These are phyloP conservation scores for Metschnikowia borealis DNA, from an alignment of 805 yeast genomes.

Conservation along the genomic window DNA sequence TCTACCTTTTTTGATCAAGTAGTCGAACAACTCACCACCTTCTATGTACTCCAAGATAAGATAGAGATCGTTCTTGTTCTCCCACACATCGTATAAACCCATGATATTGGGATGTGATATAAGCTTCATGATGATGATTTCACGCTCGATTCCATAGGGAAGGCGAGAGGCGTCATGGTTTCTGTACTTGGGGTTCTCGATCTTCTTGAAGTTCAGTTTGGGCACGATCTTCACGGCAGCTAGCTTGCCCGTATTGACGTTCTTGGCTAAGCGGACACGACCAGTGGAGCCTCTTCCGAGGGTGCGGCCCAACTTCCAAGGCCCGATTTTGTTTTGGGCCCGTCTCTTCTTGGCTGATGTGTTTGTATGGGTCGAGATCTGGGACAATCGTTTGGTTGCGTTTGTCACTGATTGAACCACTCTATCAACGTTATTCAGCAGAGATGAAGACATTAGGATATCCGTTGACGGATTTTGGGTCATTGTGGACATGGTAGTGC, in stretches of 20 bases:
- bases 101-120: constrained; percentile 74
- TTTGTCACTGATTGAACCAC: constrained; percentile 44
- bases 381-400: constrained; percentile 49
- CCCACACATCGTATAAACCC: constrained; percentile 84
- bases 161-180: constrained; percentile 49
- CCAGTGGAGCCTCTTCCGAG: constrained; percentile 97
- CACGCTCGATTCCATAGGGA: constrained; percentile 83
- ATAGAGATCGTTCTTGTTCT: constrained; percentile 75
- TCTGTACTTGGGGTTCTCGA: constrained; percentile 43
- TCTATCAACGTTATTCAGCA: constrained; percentile 29
- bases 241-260: constrained; percentile 74
- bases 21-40: constrained; percentile 94
- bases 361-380: constrained; percentile 42
- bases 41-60: constrained; percentile 92
- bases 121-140: constrained; percentile 79
- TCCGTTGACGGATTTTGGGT: constrained; percentile 13
- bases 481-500: constrained; percentile 14
- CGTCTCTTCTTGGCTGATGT: constrained; percentile 41
- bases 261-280: constrained; percentile 87
- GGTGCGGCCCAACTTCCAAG: constrained; percentile 95
- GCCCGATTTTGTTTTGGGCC: constrained; percentile 69
- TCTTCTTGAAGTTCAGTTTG: constrained; percentile 60
- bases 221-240: constrained; percentile 98
- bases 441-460: constrained; percentile 12
- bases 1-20: constrained; percentile 82